Base-by-base conservation (phyloP, 202 grass and related monocot genomes). In the Setaria italica region DNA sequence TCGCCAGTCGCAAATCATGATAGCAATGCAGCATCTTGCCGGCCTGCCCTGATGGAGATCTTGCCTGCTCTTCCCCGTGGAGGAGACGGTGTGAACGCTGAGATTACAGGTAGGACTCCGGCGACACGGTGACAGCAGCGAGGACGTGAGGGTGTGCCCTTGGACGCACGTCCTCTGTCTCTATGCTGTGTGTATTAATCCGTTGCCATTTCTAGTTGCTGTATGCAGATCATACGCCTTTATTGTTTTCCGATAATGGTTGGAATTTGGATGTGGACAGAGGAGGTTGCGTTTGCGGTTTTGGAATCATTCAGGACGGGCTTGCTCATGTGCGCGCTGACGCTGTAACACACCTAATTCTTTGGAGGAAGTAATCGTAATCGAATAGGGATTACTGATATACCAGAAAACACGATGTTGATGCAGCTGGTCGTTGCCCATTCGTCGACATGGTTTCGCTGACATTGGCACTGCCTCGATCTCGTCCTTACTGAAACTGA, bases 1-100 rank as follows among this genome's bases (percentile, higher is more conserved):
- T 57, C 7, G 55, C 7, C 1, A 6, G 35, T 3, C 2, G 14
- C 4, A 2, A 29, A 11, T 46, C 17, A 16, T 41, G 71, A 35
- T 45, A 46, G 74, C 74, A 62, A 46, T 15, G 75, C 37, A 17
- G 75, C 21, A 78, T 62, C 57, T 74, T 74, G n/a, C 9, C 9
- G 15, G 51, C 17, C 9, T 11, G 50, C 12, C 2, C 25, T 19
- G 47, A 53, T 73, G 0, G 33, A 33, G 60, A 41, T 76, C 51
- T 78, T 16, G n/a, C 3, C 12, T 47, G 67, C 67, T 70, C 35
- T 42, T 39, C 6, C 39, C 39, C 4, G 6, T 76, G 54, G 14
- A 15, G 45, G 12, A 45, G 39, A 62, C 7, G 35, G 74, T 30
- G 11, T 62, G 43, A 30, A 62, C 74, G 20, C 56, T 62, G 34